Conservation (phyloP, 2,329 filamentous ascomycete species). For the Clonostachys solani region DNA sequence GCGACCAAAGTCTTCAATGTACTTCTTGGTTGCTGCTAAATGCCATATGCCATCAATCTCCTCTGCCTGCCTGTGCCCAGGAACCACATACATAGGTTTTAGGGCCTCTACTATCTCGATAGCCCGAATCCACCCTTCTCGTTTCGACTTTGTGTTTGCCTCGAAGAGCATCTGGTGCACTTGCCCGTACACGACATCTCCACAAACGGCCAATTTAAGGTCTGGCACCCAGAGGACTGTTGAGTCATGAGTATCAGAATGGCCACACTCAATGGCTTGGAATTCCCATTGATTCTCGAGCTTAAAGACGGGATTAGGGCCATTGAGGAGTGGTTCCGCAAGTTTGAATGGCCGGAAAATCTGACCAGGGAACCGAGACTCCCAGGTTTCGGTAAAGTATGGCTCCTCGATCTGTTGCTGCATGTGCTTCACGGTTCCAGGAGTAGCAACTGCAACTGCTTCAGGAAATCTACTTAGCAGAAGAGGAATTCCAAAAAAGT, state of each 20-base stretch:
- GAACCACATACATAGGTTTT: conserved; percentile 21
- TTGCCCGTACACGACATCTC: conserved; percentile 31
- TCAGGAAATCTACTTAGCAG: conserved; percentile 21
- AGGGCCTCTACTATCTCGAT: conserved; percentile 22
- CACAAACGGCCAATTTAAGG: conserved; percentile 24
- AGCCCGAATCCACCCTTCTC: conserved; percentile 22
- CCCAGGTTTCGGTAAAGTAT: conserved; percentile 11
- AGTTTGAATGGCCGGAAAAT: conserved; percentile 9
- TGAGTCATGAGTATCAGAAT: conserved; percentile 10
- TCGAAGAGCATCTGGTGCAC: conserved; percentile 27
- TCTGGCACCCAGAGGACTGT: conserved; percentile 26
- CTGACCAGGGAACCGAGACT: conserved; percentile 13
- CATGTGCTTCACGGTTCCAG: conserved; percentile 11
- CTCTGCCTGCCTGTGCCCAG: conserved; percentile 18
- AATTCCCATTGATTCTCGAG: conserved; percentile 1
- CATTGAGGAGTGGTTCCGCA: conserved; percentile 5
- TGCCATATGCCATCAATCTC: conserved; percentile 19
- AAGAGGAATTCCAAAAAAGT: conserved; percentile 26
- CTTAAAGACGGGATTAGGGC: neutral
- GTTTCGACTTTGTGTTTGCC: conserved; percentile 19
- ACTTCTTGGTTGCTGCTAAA: conserved; percentile 14
- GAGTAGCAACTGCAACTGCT: conserved; percentile 11
- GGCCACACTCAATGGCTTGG: conserved; percentile 1
- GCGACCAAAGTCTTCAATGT: conserved; percentile 12
- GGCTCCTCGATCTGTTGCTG: conserved; percentile 8